Evolutionary conservation across 768 basidiomycete species (phyloP), one percentile per base, ranked within the genome.

Genomic region (Wakefieldia striispora): DNA sequence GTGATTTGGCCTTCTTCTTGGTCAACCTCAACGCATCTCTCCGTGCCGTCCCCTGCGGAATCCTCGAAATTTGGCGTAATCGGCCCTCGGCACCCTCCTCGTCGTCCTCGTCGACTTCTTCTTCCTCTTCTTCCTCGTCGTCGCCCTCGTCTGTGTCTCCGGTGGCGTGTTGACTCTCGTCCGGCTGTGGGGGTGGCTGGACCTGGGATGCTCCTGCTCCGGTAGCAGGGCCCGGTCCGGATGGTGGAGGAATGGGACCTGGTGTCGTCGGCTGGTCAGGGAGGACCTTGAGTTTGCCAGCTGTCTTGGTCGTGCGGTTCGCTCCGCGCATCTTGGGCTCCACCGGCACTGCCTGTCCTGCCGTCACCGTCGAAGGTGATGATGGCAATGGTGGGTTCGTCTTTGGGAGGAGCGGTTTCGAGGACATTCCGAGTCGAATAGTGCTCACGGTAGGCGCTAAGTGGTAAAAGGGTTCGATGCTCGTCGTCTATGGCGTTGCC

Each of bases 11-110:
- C 66, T 95, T 95, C 73, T 90, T 94, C 73, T 97, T 95, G 2
- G 94, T 97, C 56, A 97, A 69, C 50, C 77, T 84, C 53, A 93
- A 70, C 3, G 95, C 95, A 72, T 97, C 95, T 51, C 91, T 78
- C 37, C 92, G 83, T 8, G 95, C 95, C 19, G 94, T 92, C 4
- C 95, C 95, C 39, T 91, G 92, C 3, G 95, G 94, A 44, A 97
- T 97, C 29, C 91, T 83, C 4, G 90, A 88, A 50, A 97, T 83
- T 72, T 95, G 93, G 57, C 68, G 55, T 4, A 70, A 43, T 45
- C 78, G 54, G 34, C 82, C 85, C 73, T 88, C 86, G 4, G 82
- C 78, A 41, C 83, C 72, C 17, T 67, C 72, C 3, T 66, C 80
- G 47, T 78, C 79, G 40, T 75, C 72, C 19, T 80, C 78, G 10